Evolutionary conservation across 73 alveolate genomes (phyloP).

Genomic region (Stentor roeselii): DNA sequence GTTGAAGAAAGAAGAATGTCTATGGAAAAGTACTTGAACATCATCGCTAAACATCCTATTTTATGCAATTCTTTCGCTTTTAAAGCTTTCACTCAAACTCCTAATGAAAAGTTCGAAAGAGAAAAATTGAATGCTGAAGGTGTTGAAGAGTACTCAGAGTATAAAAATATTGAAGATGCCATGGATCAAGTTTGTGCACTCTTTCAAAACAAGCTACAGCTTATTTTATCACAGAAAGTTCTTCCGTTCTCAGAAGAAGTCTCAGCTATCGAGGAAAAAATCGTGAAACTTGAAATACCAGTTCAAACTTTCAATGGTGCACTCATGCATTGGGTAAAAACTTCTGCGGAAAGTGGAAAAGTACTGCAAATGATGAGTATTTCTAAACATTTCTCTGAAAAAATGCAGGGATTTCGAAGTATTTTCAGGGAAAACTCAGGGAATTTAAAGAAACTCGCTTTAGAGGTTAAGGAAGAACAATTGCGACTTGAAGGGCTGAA

Average conservation of each 20-base stretch:
- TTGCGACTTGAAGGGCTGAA: conserved; percentile 16
- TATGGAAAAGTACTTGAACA: conserved; percentile 19
- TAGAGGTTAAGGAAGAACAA: conserved; percentile 12
- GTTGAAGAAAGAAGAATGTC: conserved; percentile 14
- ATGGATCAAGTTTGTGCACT: not conserved
- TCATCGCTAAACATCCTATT: conserved; percentile 6
- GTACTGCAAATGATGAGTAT: not conserved
- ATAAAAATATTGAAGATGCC: conserved; percentile 5
- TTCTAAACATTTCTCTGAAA: not conserved
- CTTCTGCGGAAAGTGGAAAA: not conserved
- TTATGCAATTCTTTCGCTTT: conserved; percentile 1
- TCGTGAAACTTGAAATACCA: conserved; percentile 1
- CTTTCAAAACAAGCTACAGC: not conserved
- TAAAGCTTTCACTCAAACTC: conserved; percentile 2
- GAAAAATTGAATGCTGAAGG: conserved; percentile 15
- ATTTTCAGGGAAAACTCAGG: not conserved
- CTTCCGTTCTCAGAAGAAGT: not conserved
- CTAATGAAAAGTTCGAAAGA: conserved; percentile 10
- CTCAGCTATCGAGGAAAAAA: conserved; percentile 4
- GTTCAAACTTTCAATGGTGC: not conserved
- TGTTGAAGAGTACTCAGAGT: not conserved
- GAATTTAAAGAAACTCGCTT: not conserved
- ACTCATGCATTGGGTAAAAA: not conserved
- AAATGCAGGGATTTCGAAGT: not conserved
- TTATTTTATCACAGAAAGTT: conserved; percentile 18